A percentile compares a stretch with the other conserved stretches of the same genome.
Conservation (phyloP, 257 asterid genomes). For the Nicotiana paniculata region DNA sequence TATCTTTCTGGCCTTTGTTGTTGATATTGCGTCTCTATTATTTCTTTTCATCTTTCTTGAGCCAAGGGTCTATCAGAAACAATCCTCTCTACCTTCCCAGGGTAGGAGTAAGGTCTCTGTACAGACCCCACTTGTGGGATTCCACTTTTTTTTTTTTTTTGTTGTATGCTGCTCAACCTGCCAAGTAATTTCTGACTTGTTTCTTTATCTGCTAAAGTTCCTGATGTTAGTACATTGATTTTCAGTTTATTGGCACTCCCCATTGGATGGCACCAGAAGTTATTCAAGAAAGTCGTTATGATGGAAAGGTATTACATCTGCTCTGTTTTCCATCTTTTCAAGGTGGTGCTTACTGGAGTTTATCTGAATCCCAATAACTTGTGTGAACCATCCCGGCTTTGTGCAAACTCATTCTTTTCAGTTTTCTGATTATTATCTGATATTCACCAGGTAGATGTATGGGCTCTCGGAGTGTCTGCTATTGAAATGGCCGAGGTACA, state of each 20-base stretch:
- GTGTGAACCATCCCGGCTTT: neutral
- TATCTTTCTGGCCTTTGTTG: too few species aligned
- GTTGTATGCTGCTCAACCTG: neutral
- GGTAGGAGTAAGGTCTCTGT: too few species aligned
- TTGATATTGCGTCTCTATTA: too few species aligned
- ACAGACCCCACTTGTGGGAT: too few species aligned
- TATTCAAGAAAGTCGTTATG: conserved; percentile 98
- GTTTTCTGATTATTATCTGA: neutral
- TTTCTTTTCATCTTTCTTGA: too few species aligned
- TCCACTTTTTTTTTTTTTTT: too few species aligned
- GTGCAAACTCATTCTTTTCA: neutral
- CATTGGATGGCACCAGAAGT: conserved; percentile 99
- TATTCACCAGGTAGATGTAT: conserved; percentile 83
- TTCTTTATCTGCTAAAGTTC: conserved; percentile 11
- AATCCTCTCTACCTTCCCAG: too few species aligned
- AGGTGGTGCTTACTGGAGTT: neutral
- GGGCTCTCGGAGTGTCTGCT: conserved; percentile 99
- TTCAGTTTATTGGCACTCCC: conserved; percentile 95
- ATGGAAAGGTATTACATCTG: conserved; percentile 66
- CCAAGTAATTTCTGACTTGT: neutral
- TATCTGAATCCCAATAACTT: conserved; percentile 6
- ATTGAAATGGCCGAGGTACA: conserved; percentile 99
- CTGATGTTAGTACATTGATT: conserved; percentile 9
- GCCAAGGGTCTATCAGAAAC: too few species aligned
- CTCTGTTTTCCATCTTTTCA: neutral